Evolutionary conservation across 2,329 filamentous ascomycete genomes (phyloP).

Genomic region (Fusarium burgessii): DNA sequence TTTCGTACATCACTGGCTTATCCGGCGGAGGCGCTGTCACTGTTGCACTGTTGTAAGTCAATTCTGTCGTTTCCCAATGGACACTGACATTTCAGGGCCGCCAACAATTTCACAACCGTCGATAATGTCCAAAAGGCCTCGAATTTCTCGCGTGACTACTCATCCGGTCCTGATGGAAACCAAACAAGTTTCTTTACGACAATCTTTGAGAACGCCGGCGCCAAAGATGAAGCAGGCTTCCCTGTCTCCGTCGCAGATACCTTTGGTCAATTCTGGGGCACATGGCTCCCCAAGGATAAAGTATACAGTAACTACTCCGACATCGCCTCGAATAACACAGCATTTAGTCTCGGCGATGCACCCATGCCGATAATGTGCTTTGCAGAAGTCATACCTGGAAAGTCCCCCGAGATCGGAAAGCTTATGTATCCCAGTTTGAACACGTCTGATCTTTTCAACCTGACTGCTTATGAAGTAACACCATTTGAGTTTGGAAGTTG

Average conservation of each 20-base stretch:
- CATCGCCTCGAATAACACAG: conserved; percentile 17
- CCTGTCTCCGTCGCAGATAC: conserved; percentile 44
- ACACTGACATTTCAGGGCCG: conserved; percentile 21
- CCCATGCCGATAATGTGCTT: conserved; percentile 48
- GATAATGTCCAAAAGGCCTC: conserved; percentile 28
- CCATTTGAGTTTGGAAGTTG: conserved; percentile 52
- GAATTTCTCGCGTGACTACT: conserved; percentile 43
- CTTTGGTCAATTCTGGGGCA: conserved; percentile 48
- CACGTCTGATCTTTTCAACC: conserved; percentile 45
- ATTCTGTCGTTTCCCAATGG: fast-evolving
- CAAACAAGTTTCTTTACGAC: conserved; percentile 19
- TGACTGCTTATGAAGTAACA: conserved; percentile 50
- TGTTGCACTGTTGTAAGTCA: conserved; percentile 39
- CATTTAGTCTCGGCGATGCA: conserved; percentile 38
- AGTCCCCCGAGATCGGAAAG: conserved; percentile 44
- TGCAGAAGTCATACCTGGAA: conserved; percentile 46
- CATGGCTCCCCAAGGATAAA: conserved; percentile 34
- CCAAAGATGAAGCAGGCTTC: conserved; percentile 43
- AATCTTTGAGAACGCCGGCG: conserved; percentile 40
- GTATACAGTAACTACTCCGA: conserved; percentile 44
- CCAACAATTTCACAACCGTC: conserved; percentile 45
- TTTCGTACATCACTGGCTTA: conserved; percentile 45
- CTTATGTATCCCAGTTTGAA: conserved; percentile 48
- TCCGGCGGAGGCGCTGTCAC: conserved; percentile 47
- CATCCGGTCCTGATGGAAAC: conserved; percentile 27